Conservation (phyloP, 2,329 filamentous ascomycete species). For the Rhytidhysteron rufulum region DNA sequence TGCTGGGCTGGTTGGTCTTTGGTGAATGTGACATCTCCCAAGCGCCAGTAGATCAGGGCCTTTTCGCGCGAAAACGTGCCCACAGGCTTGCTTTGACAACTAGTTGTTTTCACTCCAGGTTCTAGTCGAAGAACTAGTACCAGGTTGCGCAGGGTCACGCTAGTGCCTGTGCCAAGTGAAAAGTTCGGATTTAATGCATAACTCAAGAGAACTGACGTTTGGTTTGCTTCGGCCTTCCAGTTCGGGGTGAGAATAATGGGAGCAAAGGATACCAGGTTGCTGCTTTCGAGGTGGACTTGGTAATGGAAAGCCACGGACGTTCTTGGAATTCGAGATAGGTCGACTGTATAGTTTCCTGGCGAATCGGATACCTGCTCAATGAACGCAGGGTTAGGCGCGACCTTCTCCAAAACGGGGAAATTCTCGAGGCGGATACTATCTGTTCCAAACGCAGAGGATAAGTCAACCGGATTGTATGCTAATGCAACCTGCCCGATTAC, state of each 20-base stretch:
- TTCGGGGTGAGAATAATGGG: conserved; percentile 70
- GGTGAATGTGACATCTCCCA: conserved; percentile 67
- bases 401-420: conserved; percentile 81
- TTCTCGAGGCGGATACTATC: conserved; percentile 82
- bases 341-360: conserved; percentile 75
- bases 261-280: conserved; percentile 55
- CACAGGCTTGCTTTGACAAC: conserved; percentile 72
- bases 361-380: conserved; percentile 66
- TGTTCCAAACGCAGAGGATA: conserved; percentile 39
- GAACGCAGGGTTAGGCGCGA: conserved; percentile 91
- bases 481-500: conserved; percentile 88
- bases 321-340: conserved; percentile 66
- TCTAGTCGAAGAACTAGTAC: conserved; percentile 70
- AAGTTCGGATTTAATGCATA: conserved; percentile 79
- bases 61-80: conserved; percentile 78
- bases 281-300: conserved; percentile 67
- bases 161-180: conserved; percentile 31
- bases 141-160: conserved; percentile 68
- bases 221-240: conserved; percentile 81
- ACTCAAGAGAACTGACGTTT: conserved; percentile 79
- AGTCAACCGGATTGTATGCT: conserved; percentile 64
- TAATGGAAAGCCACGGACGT: conserved; percentile 89
- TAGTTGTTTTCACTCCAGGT: conserved; percentile 55
- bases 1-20: conserved; percentile 61
- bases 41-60: conserved; percentile 73